Conservation (phyloP, 2,329 filamentous ascomycete genomes). For the Trichophaea hybrida region DNA sequence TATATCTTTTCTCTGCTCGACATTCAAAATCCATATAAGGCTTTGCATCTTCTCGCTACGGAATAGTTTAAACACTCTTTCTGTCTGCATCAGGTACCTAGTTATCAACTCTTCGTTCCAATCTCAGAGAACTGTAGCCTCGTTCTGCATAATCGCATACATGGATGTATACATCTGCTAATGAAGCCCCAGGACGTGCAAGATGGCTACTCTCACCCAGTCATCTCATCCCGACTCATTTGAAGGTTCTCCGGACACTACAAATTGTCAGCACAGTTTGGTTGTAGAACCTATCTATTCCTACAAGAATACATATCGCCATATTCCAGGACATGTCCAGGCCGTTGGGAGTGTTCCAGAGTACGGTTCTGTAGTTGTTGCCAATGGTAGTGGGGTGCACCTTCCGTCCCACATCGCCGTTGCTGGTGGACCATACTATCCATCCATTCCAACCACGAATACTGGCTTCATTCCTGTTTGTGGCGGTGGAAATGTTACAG, state of each 20-base stretch:
- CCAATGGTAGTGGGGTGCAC: constrained; percentile 4
- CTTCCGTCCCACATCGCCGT: constrained; percentile 11
- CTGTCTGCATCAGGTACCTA: too few relatives aligned
- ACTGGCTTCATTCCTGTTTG: constrained; percentile 12
- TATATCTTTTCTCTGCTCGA: too few relatives aligned
- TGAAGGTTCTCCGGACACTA: constrained; percentile 11
- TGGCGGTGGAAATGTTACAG: constrained; percentile 7
- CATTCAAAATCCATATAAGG: too few relatives aligned
- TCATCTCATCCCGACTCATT: constrained; percentile 7
- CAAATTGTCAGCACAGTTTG: neutral
- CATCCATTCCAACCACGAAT: constrained; percentile 8
- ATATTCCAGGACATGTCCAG: constrained; percentile 18
- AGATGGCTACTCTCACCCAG: neutral
- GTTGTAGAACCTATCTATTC: constrained; percentile 5
- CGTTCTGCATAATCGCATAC: too few relatives aligned
- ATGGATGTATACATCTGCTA: too few relatives aligned
- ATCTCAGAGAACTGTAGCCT: too few relatives aligned
- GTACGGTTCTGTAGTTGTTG: constrained; percentile 9
- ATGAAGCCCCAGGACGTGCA: too few relatives aligned
- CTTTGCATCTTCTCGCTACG: too few relatives aligned
- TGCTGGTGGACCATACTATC: constrained; percentile 15
- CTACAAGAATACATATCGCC: constrained; percentile 20
- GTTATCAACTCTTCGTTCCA: too few relatives aligned
- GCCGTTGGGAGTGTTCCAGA: constrained; percentile 3
- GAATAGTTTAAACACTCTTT: too few relatives aligned